phyloP scores from a whole-genome alignment of 345 rosid species.

The Gossypium bickii region DNA sequence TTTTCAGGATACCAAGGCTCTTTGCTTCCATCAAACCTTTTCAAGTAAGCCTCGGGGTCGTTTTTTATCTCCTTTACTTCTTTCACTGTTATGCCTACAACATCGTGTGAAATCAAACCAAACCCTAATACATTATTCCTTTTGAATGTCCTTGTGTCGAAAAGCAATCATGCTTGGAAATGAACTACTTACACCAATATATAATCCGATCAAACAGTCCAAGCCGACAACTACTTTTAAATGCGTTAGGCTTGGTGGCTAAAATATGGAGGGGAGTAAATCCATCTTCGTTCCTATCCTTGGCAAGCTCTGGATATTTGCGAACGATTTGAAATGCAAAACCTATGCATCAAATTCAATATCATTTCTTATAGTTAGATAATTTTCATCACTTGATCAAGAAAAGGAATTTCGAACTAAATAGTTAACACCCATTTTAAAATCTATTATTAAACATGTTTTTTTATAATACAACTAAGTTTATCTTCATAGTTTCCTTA shows the following conservation, averaged over 20 bases:
- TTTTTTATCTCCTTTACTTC: neutral
- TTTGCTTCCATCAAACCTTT: neutral
- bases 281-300: conserved; percentile 22
- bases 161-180: neutral
- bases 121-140: too few species aligned
- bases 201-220: conserved; percentile 18
- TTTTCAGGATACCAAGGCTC: conserved; percentile 24
- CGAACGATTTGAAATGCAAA: conserved; percentile 48
- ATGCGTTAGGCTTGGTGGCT: conserved; percentile 37
- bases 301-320: conserved; percentile 19
- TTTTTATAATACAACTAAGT: too few species aligned
- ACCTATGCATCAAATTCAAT: conserved; percentile 17
- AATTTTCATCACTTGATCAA: too few species aligned
- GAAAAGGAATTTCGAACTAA: too few species aligned
- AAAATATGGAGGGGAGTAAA: conserved; percentile 38
- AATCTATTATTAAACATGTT: too few species aligned
- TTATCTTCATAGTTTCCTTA: too few species aligned
- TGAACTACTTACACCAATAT: conserved; percentile 33
- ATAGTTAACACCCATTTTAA: too few species aligned
- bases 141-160: too few species aligned
- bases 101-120: too few species aligned
- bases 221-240: conserved; percentile 34
- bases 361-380: neutral
- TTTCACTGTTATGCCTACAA: conserved; percentile 36
- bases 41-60: neutral